Evolutionary conservation across 2,329 filamentous ascomycete species (phyloP), one percentile per base, ranked within the genome.

Genomic region (Fusarium subtropicale): DNA sequence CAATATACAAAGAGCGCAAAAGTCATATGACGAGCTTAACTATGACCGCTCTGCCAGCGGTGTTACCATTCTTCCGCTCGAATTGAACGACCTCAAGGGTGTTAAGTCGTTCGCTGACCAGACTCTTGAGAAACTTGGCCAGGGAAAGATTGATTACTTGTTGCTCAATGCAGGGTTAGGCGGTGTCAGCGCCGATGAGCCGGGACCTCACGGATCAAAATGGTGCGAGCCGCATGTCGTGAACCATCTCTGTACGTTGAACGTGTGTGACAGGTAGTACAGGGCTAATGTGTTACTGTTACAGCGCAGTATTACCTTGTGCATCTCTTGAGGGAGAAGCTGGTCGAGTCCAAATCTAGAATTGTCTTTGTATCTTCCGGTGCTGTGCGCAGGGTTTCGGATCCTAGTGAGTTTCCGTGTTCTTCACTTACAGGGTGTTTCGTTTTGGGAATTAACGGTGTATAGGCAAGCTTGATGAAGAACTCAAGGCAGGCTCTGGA

Each of bases 281-380:
- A n/a, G 20, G 28, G 16, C 70, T 75, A 15, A 72, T 47, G 12
- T 16, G 5, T 12, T 18, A 36, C 52, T 16, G 4, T 10, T 20
- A 33, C 53, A 87, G 85, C 85, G 7, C 85, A 87, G 58, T 85
- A 87, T 69, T 87, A 87, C 58, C 79, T 87, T 1, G 74, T 81
- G 0, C 85, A 87, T 65, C 76, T 86, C 5, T 73, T 87, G 30
- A 79, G 79, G 5, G 80, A 84, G 22, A 86, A 84, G 69, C 68
- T 87, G 18, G 79, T 82, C 6, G 76, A 78, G 6, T 85, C 83
- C 31, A 79, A 78, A 51, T 79, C 83, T 1, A 81, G 85, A 39
- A 77, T 87, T 42, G 80, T 87, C 5, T 74, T 86, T 10, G 83
- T 87, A 0, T 87, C 85, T 0, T 86, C 84, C 0, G 85, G 85